Conservation (phyloP, 2,329 filamentous ascomycete species). For the Hypomyces perniciosus region DNA sequence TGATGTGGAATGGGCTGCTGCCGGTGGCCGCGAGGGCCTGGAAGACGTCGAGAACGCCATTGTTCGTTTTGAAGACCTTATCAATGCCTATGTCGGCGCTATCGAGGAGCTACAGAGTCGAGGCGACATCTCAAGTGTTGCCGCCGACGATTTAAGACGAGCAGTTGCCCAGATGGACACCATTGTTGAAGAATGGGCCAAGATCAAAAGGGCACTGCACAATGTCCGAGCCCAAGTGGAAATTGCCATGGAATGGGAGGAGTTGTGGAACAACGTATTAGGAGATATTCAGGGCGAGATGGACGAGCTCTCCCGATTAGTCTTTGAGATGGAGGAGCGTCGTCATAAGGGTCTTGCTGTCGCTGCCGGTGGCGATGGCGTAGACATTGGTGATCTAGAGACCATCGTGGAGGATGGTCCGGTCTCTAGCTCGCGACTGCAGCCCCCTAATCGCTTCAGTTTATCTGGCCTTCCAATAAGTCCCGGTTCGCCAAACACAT, state of each 20-base stretch:
- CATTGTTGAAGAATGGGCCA: constrained; percentile 77
- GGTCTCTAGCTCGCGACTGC: constrained; percentile 43
- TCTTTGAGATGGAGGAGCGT: constrained; percentile 98
- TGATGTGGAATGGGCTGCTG: constrained; percentile 94
- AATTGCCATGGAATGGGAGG: constrained; percentile 98
- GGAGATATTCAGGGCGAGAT: constrained; percentile 88
- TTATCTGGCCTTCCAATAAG: constrained; percentile 58
- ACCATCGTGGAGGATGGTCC: constrained; percentile 89
- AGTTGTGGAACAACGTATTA: constrained; percentile 88
- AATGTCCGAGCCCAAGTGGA: constrained; percentile 86
- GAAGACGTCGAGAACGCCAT: constrained; percentile 71
- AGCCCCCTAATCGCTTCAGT: constrained; percentile 61
- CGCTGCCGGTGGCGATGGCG: constrained; percentile 53
- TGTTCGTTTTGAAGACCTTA: constrained; percentile 75
- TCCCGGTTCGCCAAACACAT: constrained; percentile 52
- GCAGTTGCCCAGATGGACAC: constrained; percentile 86
- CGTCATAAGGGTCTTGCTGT: constrained; percentile 72
- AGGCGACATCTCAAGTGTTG: constrained; percentile 65
- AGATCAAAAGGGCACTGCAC: constrained; percentile 71
- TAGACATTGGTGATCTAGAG: constrained; percentile 82
- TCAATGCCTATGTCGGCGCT: constrained; percentile 88
- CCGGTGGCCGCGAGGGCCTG: constrained; percentile 74
- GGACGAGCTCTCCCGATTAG: constrained; percentile 69
- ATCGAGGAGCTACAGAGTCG: constrained; percentile 86
- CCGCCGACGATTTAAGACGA: constrained; percentile 62